These are phyloP conservation scores for Aspergillus brunneoviolaceus DNA, from an alignment of 2,329 filamentous ascomycete genomes.

Conservation along the genomic window DNA sequence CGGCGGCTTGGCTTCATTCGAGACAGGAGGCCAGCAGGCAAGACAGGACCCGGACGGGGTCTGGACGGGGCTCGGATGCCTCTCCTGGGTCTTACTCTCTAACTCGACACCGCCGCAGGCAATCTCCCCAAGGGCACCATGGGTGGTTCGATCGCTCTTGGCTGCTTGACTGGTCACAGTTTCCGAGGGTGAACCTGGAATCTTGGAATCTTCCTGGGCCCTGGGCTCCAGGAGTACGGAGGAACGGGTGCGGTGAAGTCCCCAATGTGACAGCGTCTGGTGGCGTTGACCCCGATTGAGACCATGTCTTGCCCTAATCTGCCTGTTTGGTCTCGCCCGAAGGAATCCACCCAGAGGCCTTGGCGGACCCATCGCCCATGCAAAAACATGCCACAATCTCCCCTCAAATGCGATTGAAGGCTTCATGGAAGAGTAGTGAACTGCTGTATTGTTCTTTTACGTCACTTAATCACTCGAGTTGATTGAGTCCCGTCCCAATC, in stretches of 20 bases:
- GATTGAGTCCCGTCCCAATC: too few relatives aligned
- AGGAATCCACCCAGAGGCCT: not conserved
- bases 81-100: not conserved
- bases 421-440: not conserved
- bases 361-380: not conserved
- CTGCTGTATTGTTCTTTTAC: too few relatives aligned
- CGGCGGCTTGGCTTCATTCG: conserved; percentile 7
- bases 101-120: not conserved
- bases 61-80: too few relatives aligned
- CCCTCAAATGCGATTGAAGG: not conserved
- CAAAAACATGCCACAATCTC: not conserved
- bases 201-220: not conserved
- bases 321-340: not conserved
- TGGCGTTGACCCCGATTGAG: not conserved
- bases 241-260: not conserved
- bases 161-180: not conserved
- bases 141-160: not conserved
- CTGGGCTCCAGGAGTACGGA: not conserved
- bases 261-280: not conserved
- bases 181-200: too few relatives aligned
- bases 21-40: not conserved
- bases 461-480: too few relatives aligned
- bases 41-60: too few relatives aligned
- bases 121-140: not conserved
- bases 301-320: not conserved